Base-by-base conservation (phyloP, 1,284 basidiomycete species). In the Ustilago cynodontis region DNA sequence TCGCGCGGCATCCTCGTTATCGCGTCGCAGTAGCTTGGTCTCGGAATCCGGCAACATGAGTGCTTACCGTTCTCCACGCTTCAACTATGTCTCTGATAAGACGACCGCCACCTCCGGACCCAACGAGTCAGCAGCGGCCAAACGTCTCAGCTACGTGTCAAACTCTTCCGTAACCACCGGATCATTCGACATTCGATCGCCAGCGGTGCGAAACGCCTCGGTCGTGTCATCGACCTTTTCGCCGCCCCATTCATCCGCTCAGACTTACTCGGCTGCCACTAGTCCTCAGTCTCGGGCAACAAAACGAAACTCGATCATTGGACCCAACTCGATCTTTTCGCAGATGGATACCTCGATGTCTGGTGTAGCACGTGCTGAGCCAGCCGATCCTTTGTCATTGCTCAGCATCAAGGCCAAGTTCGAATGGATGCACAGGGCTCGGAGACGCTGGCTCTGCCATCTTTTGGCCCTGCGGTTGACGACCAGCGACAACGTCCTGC, bases 101-200 rank as follows among this genome's bases (percentile, higher is more conserved):
- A 52, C 61, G 2, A 49, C 45, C 4, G 31, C 54, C 18, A 22
- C 58, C 2, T 66, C 71, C 8, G 75, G 72, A 3, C 78, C 80
- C 35, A 80, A 78, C 65, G 78, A 81, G 24, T 80, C 72, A 2
- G 80, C 75, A 7, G 66, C 78, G 2, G 71, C 71, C 1, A 81
- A 82, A 43, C 64, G 79, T 24, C 68, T 81, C 35, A 82, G 80
- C 69, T 82, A 82, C 41, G 57, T 68, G 24, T 81, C 79, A 2
- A 62, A 57, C 54, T 77, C 75, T 3, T 70, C 75, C 3, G 52
- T 55, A 4, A 56, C 74, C 2, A 56, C 66, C 18, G 61, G 65
- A 24, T 69, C 66, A 0, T 33, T 59, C 18, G 65, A 62, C 13
- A 60, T 56, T 11, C 60, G 65, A 1, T 77, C 74, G 10, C 69